Base-by-base conservation (phyloP, 2,329 filamentous ascomycete species). In the Aspergillus arachidicola region DNA sequence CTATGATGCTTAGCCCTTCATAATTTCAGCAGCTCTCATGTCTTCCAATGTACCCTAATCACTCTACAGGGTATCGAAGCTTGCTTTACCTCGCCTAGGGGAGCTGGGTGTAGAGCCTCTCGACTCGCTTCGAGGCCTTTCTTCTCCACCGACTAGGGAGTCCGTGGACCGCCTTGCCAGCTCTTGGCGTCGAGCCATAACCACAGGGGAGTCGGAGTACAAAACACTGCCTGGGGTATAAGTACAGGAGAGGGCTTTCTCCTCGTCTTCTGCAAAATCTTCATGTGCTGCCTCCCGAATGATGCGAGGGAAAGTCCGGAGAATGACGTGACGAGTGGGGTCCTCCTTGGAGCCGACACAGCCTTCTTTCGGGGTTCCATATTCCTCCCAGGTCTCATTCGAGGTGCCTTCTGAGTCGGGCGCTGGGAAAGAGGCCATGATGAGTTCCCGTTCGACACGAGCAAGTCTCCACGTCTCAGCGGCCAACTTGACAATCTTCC, bases 381-480 rank as follows among this genome's bases (percentile, higher is more conserved):
- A 79, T 64, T 80, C 78, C 23, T 71, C 63, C 78, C 77, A 80
- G 6, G 71, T 72, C 9, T 78, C 75, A 36, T 79, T 78, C 3
- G 69, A 65, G 16, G 73, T 68, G n/a, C 65, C 69, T 45, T 76
- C 73, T 1, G 77, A 71, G 30, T 78, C 74, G 0, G 76, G 74
- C 0, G 75, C 74, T 3, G 83, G 83, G 76, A 86, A 83, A 1
- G 75, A 79, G 4, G 85, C 85, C 12, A 80, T 76, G 56, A 87
- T 84, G 66, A 85, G 80, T 68, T 86, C 84, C 21, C 84, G 80
- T 70, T 87, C 85, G 36, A 87, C 81, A 11, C 85, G 81, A 6
- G 84, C 85, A 69, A 85, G 84, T 23, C 85, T 78, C 85, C 85
- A 87, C 9, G 84, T 86, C 71, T 87, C 84, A 1, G 85, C 84